A percentile compares a stretch with the other conserved stretches of the same genome.
These are phyloP conservation scores for Alnus glutinosa DNA, from an alignment of 306 rosid genomes.

Conservation along the genomic window DNA sequence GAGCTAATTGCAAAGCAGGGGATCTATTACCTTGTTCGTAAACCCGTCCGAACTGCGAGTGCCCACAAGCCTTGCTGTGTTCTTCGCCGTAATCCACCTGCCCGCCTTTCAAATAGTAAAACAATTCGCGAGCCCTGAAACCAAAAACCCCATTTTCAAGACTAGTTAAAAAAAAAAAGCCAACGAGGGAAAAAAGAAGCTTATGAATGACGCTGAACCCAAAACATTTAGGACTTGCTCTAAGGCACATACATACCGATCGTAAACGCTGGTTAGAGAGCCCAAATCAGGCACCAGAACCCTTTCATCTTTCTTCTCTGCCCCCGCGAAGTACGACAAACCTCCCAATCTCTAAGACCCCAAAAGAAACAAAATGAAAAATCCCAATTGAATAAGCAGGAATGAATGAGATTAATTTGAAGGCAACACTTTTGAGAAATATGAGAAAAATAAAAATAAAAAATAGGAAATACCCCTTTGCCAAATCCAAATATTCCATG, in stretches of 20 bases:
- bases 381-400: background rate
- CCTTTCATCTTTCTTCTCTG: slow-evolving; percentile 94
- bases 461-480: slow-evolving; percentile 63
- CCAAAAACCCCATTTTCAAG: slow-evolving; percentile 8
- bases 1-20: slow-evolving; percentile 11
- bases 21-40: slow-evolving; percentile 73
- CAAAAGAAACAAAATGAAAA: background rate
- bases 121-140: slow-evolving; percentile 89
- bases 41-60: slow-evolving; percentile 73
- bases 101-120: slow-evolving; percentile 96
- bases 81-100: slow-evolving; percentile 92
- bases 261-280: slow-evolving; percentile 84
- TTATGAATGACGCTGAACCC: background rate
- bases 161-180: background rate
- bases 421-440: background rate
- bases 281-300: slow-evolving; percentile 99
- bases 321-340: slow-evolving; percentile 90
- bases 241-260: slow-evolving; percentile 51
- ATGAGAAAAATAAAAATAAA: background rate
- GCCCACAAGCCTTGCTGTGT: slow-evolving; percentile 88
- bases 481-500: slow-evolving; percentile 99
- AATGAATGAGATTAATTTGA: background rate
- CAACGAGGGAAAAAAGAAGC: background rate
- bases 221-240: background rate
- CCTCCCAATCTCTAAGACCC: slow-evolving; percentile 70